These are phyloP conservation scores for Trichosphaerium sp. DNA, from an alignment of 78 protist species.

Conservation along the genomic window DNA sequence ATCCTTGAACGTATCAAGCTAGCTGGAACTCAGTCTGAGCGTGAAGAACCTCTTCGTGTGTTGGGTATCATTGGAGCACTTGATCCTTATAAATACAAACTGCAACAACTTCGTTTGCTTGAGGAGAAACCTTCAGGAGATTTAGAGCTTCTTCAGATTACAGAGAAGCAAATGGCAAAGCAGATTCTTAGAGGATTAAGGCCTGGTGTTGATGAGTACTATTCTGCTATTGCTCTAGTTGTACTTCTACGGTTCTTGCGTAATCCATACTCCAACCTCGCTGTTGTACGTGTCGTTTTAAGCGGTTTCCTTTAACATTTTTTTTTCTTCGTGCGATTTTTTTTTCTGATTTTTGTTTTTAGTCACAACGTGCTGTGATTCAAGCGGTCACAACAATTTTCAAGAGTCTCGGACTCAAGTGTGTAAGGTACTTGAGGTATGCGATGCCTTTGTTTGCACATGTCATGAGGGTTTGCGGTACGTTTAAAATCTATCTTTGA, in stretches of 20 bases:
- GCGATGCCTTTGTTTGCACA: not conserved
- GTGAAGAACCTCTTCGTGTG: conserved; percentile 44
- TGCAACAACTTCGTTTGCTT: not conserved
- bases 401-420: conserved; percentile 60
- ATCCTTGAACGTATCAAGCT: no score
- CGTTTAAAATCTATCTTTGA: conserved; percentile 40
- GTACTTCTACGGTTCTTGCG: conserved; percentile 68
- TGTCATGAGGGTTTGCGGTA: conserved; percentile 32
- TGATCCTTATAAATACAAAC: conserved; percentile 81
- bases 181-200: not conserved
- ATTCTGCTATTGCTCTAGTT: conserved; percentile 47
- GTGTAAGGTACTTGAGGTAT: conserved; percentile 67
- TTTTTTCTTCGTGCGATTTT: no score
- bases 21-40: conserved; percentile 10
- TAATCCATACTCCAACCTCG: conserved; percentile 78
- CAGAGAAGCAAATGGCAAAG: not conserved
- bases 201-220: conserved; percentile 32
- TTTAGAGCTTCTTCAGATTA: not conserved
- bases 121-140: not conserved
- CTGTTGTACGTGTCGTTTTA: no score
- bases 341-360: no score
- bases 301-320: not conserved
- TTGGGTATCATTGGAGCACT: conserved; percentile 94
- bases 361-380: conserved; percentile 41
- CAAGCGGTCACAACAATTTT: conserved; percentile 71